phyloP scores from a whole-genome alignment of 352 stramenopile genomes.

The Globisporangium yorkense region DNA sequence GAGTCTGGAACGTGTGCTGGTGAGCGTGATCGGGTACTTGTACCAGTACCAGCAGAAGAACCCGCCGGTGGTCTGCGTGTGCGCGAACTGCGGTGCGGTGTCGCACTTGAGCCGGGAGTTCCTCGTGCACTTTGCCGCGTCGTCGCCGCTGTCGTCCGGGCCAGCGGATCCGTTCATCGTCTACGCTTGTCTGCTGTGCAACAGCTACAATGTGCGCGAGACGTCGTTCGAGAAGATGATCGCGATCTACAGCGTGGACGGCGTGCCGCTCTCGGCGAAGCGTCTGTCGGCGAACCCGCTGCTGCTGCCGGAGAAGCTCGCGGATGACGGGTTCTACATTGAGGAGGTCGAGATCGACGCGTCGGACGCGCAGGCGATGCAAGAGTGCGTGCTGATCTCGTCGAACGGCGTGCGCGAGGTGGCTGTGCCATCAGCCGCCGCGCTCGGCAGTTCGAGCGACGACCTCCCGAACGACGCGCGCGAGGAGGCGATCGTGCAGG shows the following conservation, averaged over 20 bases:
- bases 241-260: constrained; percentile 38
- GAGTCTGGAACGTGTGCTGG: constrained; percentile 35
- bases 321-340: constrained; percentile 47
- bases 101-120: constrained; percentile 52
- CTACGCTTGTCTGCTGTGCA: constrained; percentile 62
- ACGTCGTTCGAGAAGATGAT: constrained; percentile 49
- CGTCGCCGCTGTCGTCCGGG: constrained; percentile 10
- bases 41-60: constrained; percentile 39
- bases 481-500: constrained; percentile 44
- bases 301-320: constrained; percentile 23
- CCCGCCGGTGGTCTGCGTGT: constrained; percentile 38
- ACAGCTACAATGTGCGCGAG: constrained; percentile 69
- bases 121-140: constrained; percentile 8
- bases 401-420: constrained; percentile 51
- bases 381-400: constrained; percentile 46
- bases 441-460: background rate
- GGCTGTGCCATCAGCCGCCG: constrained; percentile 11
- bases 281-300: constrained; percentile 23
- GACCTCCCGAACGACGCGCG: constrained; percentile 31
- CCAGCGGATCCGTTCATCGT: constrained; percentile 30
- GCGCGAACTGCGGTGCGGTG: constrained; percentile 49
- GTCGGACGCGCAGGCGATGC: constrained; percentile 18
- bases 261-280: constrained; percentile 30
- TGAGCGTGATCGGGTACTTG: constrained; percentile 33
- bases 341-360: constrained; percentile 39